phyloP scores from a whole-genome alignment of 257 asterid genomes.

The Rhazya stricta region DNA sequence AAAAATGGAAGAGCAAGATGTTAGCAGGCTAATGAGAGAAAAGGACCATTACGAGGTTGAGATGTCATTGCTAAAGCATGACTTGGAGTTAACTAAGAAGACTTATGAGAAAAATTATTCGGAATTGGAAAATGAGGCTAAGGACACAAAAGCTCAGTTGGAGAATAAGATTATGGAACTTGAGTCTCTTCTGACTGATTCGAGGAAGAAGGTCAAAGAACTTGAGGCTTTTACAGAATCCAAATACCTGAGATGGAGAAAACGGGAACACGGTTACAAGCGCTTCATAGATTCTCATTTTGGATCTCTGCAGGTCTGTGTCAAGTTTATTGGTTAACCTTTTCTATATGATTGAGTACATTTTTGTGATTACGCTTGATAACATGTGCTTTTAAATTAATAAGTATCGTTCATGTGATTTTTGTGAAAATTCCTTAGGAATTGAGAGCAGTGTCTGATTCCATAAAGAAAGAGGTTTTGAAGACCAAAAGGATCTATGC shows the following conservation, averaged over 20 bases:
- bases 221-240: constrained; percentile 81
- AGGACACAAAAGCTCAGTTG: constrained; percentile 49
- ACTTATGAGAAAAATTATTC: constrained; percentile 47
- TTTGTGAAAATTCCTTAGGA: constrained; percentile 43
- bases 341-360: neutral
- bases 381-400: neutral
- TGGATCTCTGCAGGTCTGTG: constrained; percentile 66
- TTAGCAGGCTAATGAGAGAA: constrained; percentile 52
- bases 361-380: neutral
- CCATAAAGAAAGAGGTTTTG: constrained; percentile 69
- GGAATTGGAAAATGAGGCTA: constrained; percentile 49
- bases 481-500: constrained; percentile 49
- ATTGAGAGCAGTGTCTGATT: constrained; percentile 57
- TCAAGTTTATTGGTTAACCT: constrained; percentile 9
- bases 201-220: constrained; percentile 66
- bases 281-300: constrained; percentile 66
- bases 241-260: constrained; percentile 64
- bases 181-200: constrained; percentile 53
- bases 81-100: constrained; percentile 41
- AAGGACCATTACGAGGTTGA: constrained; percentile 50
- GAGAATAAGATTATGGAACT: constrained; percentile 61
- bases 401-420: constrained; percentile 9
- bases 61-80: constrained; percentile 50
- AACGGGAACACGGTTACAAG: constrained; percentile 65
- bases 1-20: constrained; percentile 49